Percentiles rank a stretch among this genome's conserved stretches.
phyloP scores from a whole-genome alignment of 2,329 filamentous ascomycete genomes.

The Esteya vermicola region DNA sequence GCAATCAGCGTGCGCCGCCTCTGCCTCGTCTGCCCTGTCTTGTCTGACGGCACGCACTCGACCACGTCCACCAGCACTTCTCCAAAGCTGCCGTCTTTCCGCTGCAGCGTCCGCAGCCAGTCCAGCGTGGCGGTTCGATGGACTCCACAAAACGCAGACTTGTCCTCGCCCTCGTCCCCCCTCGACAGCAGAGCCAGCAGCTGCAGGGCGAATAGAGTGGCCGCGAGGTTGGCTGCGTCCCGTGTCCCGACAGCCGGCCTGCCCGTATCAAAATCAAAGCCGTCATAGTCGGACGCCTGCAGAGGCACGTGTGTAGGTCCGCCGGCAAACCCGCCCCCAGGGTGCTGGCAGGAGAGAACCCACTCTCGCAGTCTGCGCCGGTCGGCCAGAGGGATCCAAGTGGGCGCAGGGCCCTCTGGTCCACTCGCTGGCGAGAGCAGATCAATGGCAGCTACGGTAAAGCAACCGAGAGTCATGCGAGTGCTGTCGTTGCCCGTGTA shows the following conservation, averaged over 20 bases:
- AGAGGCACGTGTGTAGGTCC: constrained; percentile 56
- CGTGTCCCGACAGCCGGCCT: constrained; percentile 28
- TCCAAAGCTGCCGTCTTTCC: constrained; percentile 79
- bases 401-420: constrained; percentile 17
- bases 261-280: constrained; percentile 19
- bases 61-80: constrained; percentile 50
- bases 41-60: no score
- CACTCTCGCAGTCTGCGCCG: constrained; percentile 45
- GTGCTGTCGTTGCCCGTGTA: constrained; percentile 87
- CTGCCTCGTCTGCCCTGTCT: no score
- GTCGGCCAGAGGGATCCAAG: no score
- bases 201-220: constrained; percentile 78
- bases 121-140: constrained; percentile 50
- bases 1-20: constrained; percentile 34
- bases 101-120: constrained; percentile 68
- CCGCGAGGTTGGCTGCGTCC: constrained; percentile 58
- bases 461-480: constrained; percentile 79
- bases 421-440: constrained; percentile 44
- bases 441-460: constrained; percentile 76
- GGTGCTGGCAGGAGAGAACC: constrained; percentile 78
- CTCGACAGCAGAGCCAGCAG: constrained; percentile 42
- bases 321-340: constrained; percentile 75
- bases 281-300: constrained; percentile 17
- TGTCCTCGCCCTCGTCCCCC: neutral
- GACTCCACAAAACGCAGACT: constrained; percentile 43